Percentiles rank a stretch among this genome's conserved stretches.
These are phyloP conservation scores for Schwanniomyces vanrijiae DNA, from an alignment of 805 yeast genomes.

Conservation along the genomic window DNA sequence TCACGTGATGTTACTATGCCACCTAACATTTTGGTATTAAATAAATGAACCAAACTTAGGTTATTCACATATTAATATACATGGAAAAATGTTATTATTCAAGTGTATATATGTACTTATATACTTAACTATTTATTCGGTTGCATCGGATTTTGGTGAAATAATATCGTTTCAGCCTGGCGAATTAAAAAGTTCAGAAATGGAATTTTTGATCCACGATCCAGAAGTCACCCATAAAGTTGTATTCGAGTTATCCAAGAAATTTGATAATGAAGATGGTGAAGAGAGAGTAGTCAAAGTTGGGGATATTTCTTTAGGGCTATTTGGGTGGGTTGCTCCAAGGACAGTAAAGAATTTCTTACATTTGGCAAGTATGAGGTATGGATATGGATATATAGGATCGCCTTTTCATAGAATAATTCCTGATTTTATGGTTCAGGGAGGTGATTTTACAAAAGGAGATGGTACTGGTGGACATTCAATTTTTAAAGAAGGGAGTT, in stretches of 20 bases:
- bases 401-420: constrained; percentile 50
- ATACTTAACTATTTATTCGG: not conserved
- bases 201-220: constrained; percentile 31
- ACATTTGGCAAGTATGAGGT: constrained; percentile 25
- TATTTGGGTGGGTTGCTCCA: constrained; percentile 68
- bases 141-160: not conserved
- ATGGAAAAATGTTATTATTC: not conserved
- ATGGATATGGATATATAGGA: constrained; percentile 63
- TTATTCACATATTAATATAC: not conserved
- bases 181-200: constrained; percentile 12
- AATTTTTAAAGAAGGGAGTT: constrained; percentile 56
- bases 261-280: constrained; percentile 6
- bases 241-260: constrained; percentile 32
- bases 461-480: constrained; percentile 89
- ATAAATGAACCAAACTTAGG: too few species aligned
- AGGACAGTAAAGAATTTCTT: constrained; percentile 36
- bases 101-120: not conserved
- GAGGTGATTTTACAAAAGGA: constrained; percentile 38
- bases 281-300: constrained; percentile 11
- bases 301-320: constrained; percentile 54
- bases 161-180: not conserved
- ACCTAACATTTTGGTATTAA: too few species aligned
- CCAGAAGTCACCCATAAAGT: constrained; percentile 52
- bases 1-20: not conserved
- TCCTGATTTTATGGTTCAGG: constrained; percentile 38